phyloP scores from a whole-genome alignment of 345 rosid genomes.

The Populus pruinosa region DNA sequence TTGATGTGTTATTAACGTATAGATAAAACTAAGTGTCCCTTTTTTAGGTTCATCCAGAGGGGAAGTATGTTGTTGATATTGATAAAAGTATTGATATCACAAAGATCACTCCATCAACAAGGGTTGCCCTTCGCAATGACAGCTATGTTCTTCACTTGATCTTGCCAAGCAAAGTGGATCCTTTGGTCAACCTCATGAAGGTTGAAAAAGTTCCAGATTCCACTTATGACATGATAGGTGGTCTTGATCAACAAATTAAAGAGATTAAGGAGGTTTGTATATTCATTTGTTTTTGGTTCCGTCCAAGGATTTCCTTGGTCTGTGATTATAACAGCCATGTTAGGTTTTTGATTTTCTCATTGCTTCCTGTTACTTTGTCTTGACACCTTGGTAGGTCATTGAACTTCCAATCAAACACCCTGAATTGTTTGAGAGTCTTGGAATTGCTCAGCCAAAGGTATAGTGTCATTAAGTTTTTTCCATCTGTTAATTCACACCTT shows the following conservation, averaged over 20 bases:
- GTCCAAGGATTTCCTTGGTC: neutral
- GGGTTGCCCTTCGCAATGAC: slow-evolving; percentile 97
- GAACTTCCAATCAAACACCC: slow-evolving; percentile 99
- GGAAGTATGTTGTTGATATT: slow-evolving; percentile 94
- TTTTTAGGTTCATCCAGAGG: slow-evolving; percentile 97
- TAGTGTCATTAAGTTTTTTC: neutral
- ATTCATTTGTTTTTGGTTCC: neutral
- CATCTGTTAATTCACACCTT: neutral
- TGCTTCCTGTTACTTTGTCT: neutral
- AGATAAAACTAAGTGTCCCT: neutral
- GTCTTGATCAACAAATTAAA: slow-evolving; percentile 90
- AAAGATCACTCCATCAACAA: slow-evolving; percentile 84
- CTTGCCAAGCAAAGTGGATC: slow-evolving; percentile 95
- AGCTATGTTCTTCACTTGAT: slow-evolving; percentile 94
- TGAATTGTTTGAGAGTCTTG: slow-evolving; percentile 93
- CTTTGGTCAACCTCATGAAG: slow-evolving; percentile 96
- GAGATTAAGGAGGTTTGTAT: slow-evolving; percentile 84
- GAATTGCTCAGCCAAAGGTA: slow-evolving; percentile 99
- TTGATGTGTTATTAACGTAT: neutral
- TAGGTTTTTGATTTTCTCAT: slow-evolving; percentile 4
- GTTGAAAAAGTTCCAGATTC: slow-evolving; percentile 99
- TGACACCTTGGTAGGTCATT: slow-evolving; percentile 59
- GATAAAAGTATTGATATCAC: slow-evolving; percentile 94
- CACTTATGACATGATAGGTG: slow-evolving; percentile 97
- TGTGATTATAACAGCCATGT: slow-evolving; percentile 1